Evolutionary conservation across 2,329 filamentous ascomycete species (phyloP), one percentile per base, ranked within the genome.

Genomic region (Scortechinia acanthostroma): DNA sequence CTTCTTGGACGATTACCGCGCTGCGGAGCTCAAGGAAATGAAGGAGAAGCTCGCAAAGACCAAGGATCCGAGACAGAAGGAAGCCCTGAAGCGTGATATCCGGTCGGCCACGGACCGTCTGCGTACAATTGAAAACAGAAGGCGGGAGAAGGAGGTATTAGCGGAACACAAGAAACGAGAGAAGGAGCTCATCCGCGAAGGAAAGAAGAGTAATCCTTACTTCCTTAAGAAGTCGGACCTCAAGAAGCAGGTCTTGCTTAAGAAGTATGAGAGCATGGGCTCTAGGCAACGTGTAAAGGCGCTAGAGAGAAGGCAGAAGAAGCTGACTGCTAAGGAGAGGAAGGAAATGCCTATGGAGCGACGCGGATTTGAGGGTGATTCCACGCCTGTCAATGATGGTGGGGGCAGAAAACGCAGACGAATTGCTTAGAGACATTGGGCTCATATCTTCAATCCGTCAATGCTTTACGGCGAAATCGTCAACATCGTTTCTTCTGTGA

Each of bases 1-100:
- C 2, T 86, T 86, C 61, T 58, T 86, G 28, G 67, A 77, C 42
- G 74, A 77, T 16, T 86, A 86, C 55, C 70, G 76, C 45, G 68
- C 68, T 2, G 66, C 69, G 0, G 81, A 86, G 52, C 72, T 85
- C 46, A 66, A 70, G 21, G 69, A 77, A 47, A 58, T 86, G 17
- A 73, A 74, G 52, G 63, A 69, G 14, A 67, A 74, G 35, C 66
- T 82, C 51, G 70, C 70, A 49, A 72, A 71, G 54, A 71, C 71
- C 17, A 80, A 80, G 61, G 72, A 76, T 46, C 63, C 70, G 13
- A 64, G 63, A 4, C 70, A 76, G 49, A 76, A 74, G 53, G 75
- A 75, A 45, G 63, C 62, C 22, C 58, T 85, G 49, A 76, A 77
- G 60, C 68, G 71, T 45, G 68, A 73, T 50, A 62, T 84, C 42